These are phyloP conservation scores for Scedosporium minutisporum DNA, from an alignment of 2,329 filamentous ascomycete genomes.

Conservation along the genomic window DNA sequence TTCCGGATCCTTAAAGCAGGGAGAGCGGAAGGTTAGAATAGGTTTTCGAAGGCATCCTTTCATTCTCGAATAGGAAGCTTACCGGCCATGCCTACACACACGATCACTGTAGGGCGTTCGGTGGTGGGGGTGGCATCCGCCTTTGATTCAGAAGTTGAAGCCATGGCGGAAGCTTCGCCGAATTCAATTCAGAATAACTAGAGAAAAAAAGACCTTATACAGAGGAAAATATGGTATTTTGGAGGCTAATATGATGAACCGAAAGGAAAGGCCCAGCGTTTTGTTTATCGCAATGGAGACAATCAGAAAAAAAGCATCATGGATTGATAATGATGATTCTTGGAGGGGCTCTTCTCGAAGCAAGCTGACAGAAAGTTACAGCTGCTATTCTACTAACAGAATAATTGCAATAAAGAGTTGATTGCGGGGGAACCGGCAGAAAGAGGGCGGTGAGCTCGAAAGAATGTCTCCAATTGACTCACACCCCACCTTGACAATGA, in stretches of 20 bases:
- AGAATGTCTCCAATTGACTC: neutral
- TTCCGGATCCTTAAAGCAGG: constrained; percentile 62
- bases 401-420: constrained; percentile 1
- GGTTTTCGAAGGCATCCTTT: neutral
- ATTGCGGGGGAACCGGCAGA: constrained; percentile 3
- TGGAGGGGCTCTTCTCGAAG: neutral
- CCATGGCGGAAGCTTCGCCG: neutral
- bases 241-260: too few relatives aligned
- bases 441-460: constrained; percentile 2
- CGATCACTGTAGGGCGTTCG: constrained; percentile 60
- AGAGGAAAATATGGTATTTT: too few relatives aligned
- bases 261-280: too few relatives aligned
- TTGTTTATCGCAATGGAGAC: too few relatives aligned
- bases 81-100: constrained; percentile 97
- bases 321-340: neutral
- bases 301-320: too few relatives aligned
- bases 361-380: neutral
- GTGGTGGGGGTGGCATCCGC: neutral
- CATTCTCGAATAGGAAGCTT: constrained; percentile 16
- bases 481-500: neutral
- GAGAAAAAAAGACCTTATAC: neutral
- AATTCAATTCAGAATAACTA: neutral
- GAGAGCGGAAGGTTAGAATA: neutral
- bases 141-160: neutral
- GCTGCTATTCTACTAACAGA: neutral